These are phyloP conservation scores for Colletotrichum spinosum DNA, from an alignment of 2,329 filamentous ascomycete species.

Conservation along the genomic window DNA sequence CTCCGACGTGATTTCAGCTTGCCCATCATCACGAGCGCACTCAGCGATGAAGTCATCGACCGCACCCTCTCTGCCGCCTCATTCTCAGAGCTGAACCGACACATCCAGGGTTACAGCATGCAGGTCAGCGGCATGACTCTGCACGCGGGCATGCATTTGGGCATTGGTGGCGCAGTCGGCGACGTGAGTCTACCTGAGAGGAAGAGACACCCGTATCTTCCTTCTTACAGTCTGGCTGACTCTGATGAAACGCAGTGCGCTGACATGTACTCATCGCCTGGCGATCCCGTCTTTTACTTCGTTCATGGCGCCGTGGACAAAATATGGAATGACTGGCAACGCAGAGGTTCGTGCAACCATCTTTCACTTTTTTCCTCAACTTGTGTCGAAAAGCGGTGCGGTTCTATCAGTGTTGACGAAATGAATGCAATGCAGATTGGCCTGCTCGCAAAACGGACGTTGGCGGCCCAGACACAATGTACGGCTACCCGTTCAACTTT, in stretches of 20 bases:
- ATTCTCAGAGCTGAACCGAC: not conserved
- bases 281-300: slow-evolving; percentile 49
- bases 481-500: slow-evolving; percentile 47
- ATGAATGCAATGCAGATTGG: slow-evolving; percentile 39
- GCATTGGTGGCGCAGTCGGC: slow-evolving; percentile 8
- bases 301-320: slow-evolving; percentile 44
- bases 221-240: not conserved
- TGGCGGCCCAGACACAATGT: slow-evolving; percentile 47
- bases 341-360: not conserved
- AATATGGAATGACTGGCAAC: slow-evolving; percentile 43
- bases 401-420: not conserved
- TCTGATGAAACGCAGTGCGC: not conserved
- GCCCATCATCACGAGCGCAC: slow-evolving; percentile 5
- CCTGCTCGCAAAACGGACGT: slow-evolving; percentile 44
- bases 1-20: slow-evolving; percentile 22
- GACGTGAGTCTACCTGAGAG: not conserved
- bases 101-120: slow-evolving; percentile 10
- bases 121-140: slow-evolving; percentile 10
- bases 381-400: not conserved
- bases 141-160: slow-evolving; percentile 10
- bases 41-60: slow-evolving; percentile 6
- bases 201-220: rapidly evolving
- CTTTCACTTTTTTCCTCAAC: too few species aligned
- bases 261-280: slow-evolving; percentile 31
- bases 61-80: not conserved